A percentile compares a stretch with the other conserved stretches of the same genome.
Conservation (phyloP, 2,329 filamentous ascomycete genomes). For the Scytalidium lignicola region DNA sequence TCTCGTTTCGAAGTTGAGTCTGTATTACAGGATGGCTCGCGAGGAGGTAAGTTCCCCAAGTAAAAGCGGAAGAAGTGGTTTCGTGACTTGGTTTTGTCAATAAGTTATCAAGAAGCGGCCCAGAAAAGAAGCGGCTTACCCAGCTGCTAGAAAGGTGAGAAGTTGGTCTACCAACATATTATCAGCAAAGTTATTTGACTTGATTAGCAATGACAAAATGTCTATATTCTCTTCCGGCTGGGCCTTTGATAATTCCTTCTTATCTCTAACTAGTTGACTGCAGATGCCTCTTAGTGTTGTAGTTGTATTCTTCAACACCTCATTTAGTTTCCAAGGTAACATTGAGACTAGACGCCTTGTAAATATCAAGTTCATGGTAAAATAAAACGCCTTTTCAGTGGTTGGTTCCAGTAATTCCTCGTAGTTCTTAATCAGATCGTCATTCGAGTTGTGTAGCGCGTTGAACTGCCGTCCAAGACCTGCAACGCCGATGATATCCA, state of each 20-base stretch:
- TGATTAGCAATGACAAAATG: constrained; percentile 73
- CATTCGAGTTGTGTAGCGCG: constrained; percentile 54
- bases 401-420: constrained; percentile 47
- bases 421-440: constrained; percentile 54
- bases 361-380: constrained; percentile 55
- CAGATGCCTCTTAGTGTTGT: constrained; percentile 59
- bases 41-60: constrained; percentile 58
- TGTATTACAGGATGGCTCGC: constrained; percentile 54
- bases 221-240: constrained; percentile 53
- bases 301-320: constrained; percentile 50
- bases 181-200: constrained; percentile 69
- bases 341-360: constrained; percentile 52
- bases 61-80: constrained; percentile 69
- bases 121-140: too few relatives aligned
- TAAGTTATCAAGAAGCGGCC: background rate
- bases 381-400: constrained; percentile 46
- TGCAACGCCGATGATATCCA: constrained; percentile 70
- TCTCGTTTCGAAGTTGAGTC: constrained; percentile 53
- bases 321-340: constrained; percentile 67
- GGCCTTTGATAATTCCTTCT: constrained; percentile 49
- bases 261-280: constrained; percentile 61
- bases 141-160: constrained; percentile 51
- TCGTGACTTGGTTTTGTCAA: constrained; percentile 51
- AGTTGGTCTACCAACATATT: constrained; percentile 77
- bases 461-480: constrained; percentile 68